Percentiles rank a stretch among this genome's conserved stretches.
Evolutionary conservation across 768 basidiomycete genomes (phyloP).

Genomic region (Auricularia sp.): DNA sequence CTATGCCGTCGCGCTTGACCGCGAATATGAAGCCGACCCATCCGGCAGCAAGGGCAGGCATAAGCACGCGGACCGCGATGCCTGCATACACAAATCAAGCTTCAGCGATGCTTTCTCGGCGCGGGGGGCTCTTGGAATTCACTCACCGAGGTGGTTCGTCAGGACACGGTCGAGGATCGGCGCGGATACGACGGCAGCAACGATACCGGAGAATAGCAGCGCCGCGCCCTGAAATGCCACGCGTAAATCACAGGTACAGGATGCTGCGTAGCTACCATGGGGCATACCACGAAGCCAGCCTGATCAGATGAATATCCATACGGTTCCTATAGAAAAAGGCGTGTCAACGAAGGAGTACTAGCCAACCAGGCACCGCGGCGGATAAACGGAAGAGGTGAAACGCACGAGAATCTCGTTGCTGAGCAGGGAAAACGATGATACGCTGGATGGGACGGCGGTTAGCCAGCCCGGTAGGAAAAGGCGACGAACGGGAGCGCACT

Average conservation of each 20-base stretch:
- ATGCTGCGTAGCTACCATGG: too few species aligned
- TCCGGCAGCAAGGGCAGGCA: slow-evolving; percentile 71
- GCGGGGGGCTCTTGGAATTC: slow-evolving; percentile 47
- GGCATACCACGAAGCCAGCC: slow-evolving; percentile 46
- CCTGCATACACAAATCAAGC: slow-evolving; percentile 29
- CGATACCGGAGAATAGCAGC: slow-evolving; percentile 58
- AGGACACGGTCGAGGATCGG: slow-evolving; percentile 79
- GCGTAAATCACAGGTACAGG: too few species aligned
- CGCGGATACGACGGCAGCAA: slow-evolving; percentile 55
- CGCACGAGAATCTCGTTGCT: slow-evolving; percentile 59
- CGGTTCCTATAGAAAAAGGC: slow-evolving; percentile 39
- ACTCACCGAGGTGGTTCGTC: slow-evolving; percentile 50
- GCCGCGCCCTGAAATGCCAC: slow-evolving; percentile 22
- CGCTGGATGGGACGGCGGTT: neutral
- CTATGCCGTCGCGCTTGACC: slow-evolving; percentile 56
- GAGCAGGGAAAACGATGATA: slow-evolving; percentile 45
- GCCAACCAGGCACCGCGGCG: too few species aligned
- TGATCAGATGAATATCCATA: slow-evolving; percentile 56
- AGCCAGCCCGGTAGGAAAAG: neutral
- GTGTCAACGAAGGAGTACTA: neutral
- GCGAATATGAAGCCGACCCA: slow-evolving; percentile 22
- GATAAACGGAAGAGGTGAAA: neutral
- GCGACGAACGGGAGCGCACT: slow-evolving; percentile 25
- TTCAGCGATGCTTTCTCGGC: slow-evolving; percentile 30
- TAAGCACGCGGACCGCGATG: neutral